A percentile compares a stretch with the other conserved stretches of the same genome.
These are phyloP conservation scores for Trichosporon coremiiforme DNA, from an alignment of 1,284 basidiomycete species.

Conservation along the genomic window DNA sequence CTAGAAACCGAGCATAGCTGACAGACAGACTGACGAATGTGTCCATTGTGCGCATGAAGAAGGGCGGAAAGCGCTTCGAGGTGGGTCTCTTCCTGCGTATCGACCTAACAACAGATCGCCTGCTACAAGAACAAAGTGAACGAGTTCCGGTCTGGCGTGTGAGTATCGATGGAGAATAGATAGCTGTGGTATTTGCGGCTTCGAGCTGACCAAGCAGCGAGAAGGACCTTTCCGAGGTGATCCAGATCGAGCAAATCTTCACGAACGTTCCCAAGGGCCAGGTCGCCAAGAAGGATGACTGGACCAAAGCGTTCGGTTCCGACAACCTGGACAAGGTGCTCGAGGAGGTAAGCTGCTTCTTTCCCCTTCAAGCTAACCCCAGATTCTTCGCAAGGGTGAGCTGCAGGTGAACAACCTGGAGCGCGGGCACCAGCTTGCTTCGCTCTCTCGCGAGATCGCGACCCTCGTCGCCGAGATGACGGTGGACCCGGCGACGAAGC, in stretches of 20 bases:
- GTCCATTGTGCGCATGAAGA: constrained; percentile 91
- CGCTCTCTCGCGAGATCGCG: constrained; percentile 87
- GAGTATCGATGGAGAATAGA: constrained; percentile 47
- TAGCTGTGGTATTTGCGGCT: background rate
- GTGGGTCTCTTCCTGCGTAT: constrained; percentile 56
- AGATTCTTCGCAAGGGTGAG: constrained; percentile 96
- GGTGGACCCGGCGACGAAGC: constrained; percentile 85
- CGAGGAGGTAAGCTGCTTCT: constrained; percentile 66
- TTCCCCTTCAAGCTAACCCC: background rate
- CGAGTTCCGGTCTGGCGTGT: constrained; percentile 92
- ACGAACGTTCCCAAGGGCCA: constrained; percentile 96
- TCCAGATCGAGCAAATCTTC: constrained; percentile 96
- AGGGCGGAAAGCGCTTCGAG: constrained; percentile 97
- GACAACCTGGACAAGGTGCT: constrained; percentile 73
- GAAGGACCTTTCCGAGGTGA: constrained; percentile 90
- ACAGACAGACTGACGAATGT: constrained; percentile 83
- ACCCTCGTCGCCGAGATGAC: constrained; percentile 93
- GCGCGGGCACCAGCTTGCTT: constrained; percentile 80
- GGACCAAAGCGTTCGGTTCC: constrained; percentile 87
- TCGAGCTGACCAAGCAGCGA: constrained; percentile 62
- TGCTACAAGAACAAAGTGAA: constrained; percentile 99
- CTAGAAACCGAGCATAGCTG: background rate
- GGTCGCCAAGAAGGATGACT: constrained; percentile 82
- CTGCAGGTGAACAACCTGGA: constrained; percentile 98
- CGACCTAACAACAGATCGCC: constrained; percentile 67